phyloP scores from a whole-genome alignment of 352 stramenopile species.

The Phytophthora fragariae region DNA sequence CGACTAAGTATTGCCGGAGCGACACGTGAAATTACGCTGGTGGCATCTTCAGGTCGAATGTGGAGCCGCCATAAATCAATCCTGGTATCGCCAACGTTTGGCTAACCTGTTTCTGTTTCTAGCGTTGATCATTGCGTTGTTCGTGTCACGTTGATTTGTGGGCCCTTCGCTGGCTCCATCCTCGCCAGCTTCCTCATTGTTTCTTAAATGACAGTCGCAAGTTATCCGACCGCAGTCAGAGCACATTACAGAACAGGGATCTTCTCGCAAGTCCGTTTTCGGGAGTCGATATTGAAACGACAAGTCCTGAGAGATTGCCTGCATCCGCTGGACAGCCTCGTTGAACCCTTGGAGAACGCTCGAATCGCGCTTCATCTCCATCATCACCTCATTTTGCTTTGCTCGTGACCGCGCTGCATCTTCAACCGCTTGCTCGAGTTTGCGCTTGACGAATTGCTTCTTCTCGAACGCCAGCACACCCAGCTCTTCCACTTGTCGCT shows the following conservation, averaged over 20 bases:
- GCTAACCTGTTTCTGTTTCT: conserved; percentile 39
- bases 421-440: conserved; percentile 56
- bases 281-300: conserved; percentile 68
- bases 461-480: conserved; percentile 64
- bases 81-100: conserved; percentile 47
- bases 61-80: conserved; percentile 27
- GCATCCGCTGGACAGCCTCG: conserved; percentile 57
- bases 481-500: conserved; percentile 58
- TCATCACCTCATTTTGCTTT: conserved; percentile 49
- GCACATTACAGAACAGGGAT: conserved; percentile 52
- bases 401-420: conserved; percentile 47
- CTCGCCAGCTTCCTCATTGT: conserved; percentile 10
- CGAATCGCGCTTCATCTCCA: conserved; percentile 53
- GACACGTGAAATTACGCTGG: conserved; percentile 20
- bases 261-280: conserved; percentile 66
- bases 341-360: conserved; percentile 60
- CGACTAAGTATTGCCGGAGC: conserved; percentile 48
- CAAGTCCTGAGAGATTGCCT: conserved; percentile 58
- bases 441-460: conserved; percentile 58
- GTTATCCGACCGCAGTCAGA: conserved; percentile 57
- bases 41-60: conserved; percentile 29
- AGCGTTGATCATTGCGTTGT: conserved; percentile 28
- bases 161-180: neutral
- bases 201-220: conserved; percentile 54
- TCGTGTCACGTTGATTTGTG: conserved; percentile 21